Percentiles rank a stretch among this genome's conserved stretches.
These are phyloP conservation scores for Candida jianshihensis DNA, from an alignment of 805 yeast species.

Conservation along the genomic window DNA sequence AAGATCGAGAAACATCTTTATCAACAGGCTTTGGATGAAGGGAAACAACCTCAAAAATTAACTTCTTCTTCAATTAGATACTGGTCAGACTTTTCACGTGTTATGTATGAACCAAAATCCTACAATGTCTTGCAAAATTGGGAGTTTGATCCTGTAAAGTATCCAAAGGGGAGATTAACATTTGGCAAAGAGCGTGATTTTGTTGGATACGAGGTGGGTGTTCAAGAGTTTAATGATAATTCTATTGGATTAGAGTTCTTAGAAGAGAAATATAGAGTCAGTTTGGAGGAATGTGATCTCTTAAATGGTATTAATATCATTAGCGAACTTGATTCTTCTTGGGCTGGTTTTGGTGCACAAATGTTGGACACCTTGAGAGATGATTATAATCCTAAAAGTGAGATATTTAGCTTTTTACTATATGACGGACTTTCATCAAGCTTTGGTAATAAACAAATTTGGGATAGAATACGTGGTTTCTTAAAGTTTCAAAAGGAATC, in stretches of 20 bases:
- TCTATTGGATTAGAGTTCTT: slow-evolving; percentile 40
- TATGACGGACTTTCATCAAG: slow-evolving; percentile 20
- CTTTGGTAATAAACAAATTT: slow-evolving; percentile 10
- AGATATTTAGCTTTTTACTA: slow-evolving; percentile 42
- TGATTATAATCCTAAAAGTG: slow-evolving; percentile 52
- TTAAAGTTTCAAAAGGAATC: slow-evolving; percentile 40
- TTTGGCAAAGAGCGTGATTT: slow-evolving; percentile 33
- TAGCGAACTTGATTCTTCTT: slow-evolving; percentile 68
- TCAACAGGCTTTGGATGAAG: slow-evolving; percentile 56
- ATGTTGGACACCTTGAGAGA: slow-evolving; percentile 54
- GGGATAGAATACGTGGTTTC: slow-evolving; percentile 40
- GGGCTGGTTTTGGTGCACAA: slow-evolving; percentile 71
- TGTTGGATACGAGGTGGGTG: slow-evolving; percentile 47
- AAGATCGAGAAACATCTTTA: slow-evolving; percentile 46
- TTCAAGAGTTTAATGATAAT: slow-evolving; percentile 43
- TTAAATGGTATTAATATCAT: slow-evolving; percentile 64
- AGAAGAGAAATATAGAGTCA: slow-evolving; percentile 51
- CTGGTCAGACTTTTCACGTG: slow-evolving; percentile 78
- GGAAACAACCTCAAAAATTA: slow-evolving; percentile 29
- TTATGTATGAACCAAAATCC: slow-evolving; percentile 58
- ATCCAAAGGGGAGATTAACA: slow-evolving; percentile 21
- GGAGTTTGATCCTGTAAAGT: slow-evolving; percentile 38
- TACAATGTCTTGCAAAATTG: slow-evolving; percentile 52
- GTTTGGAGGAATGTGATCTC: slow-evolving; percentile 70
- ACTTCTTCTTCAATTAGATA: slow-evolving; percentile 38